Evolutionary conservation across 1,139 yeast species (phyloP), one percentile per base, ranked within the genome.

Genomic region (Komagataea norvegica): DNA sequence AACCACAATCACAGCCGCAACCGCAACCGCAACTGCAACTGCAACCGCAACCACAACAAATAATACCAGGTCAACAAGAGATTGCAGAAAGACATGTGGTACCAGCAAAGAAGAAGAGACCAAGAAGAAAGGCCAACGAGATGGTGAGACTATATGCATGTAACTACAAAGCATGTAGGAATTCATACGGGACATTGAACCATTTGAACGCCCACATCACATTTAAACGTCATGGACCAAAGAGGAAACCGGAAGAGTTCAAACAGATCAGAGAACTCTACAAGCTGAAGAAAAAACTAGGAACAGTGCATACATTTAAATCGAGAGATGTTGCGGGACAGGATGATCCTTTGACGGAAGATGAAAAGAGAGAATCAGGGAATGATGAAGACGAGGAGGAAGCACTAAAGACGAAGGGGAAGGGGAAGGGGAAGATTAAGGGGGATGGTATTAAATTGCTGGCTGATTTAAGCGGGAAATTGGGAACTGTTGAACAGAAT

Each of bases 141-240:
- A 80, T 83, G 51, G 77, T 77, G 38, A 67, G 93, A 31, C 62
- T 79, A 30, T 83, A 80, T 59, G 65, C 62, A 33, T 83, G 93
- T 56, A 71, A 72, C 34, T 77, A 52, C 49, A 70, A 72, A 9
- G 75, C 73, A 2, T 83, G 93, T 53, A 63, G 70, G 29, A 83
- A 83, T 59, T 77, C 82, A 35, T 83, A 83, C 55, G 93, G 93
- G 2, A 79, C 87, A 17, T 63, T 83, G 35, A 83, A 83, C 57
- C 93, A 83, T 57, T 63, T 83, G 35, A 83, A 83, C 56, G 83
- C 89, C 11, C 93, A 83, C 56, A 79, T 83, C 16, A 71, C 74
- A 5, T 72, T 83, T 54, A 85, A 83, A 48, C 74, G 72, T 34
- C 93, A 83, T 55, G 93, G 93, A 7, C 70, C 69, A 37, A 72